Percentiles rank a stretch among this genome's conserved stretches.
Evolutionary conservation across 169 alveolate genomes (phyloP).

Genomic region (Cyclospora cayetanensis): DNA sequence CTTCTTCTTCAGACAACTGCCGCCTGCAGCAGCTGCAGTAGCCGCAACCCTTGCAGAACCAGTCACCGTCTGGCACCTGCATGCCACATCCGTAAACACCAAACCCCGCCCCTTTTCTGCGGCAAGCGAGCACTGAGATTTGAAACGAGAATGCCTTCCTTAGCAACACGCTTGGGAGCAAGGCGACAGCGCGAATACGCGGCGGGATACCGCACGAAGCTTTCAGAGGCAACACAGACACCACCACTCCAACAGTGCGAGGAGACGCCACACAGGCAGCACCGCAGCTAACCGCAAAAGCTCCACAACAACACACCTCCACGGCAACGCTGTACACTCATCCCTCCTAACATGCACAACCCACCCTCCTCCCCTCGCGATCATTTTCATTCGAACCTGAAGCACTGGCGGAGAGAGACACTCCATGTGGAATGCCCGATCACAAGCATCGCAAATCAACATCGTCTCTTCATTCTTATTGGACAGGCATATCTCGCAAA

Average conservation of each 20-base stretch:
- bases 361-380: background rate
- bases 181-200: too few species aligned
- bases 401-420: conserved; percentile 70
- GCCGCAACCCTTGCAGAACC: conserved; percentile 70
- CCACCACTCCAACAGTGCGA: background rate
- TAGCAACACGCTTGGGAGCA: too few species aligned
- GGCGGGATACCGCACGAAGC: background rate
- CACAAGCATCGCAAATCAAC: conserved; percentile 80
- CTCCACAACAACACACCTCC: background rate
- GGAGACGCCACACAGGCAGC: background rate
- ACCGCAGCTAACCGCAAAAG: background rate
- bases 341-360: background rate
- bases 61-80: conserved; percentile 68
- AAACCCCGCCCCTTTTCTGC: too few species aligned
- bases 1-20: conserved; percentile 28
- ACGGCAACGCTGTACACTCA: background rate
- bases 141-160: too few species aligned
- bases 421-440: conserved; percentile 79
- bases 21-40: conserved; percentile 57
- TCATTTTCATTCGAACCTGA: background rate
- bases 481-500: conserved; percentile 51
- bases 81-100: background rate
- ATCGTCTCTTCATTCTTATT: conserved; percentile 73
- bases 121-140: too few species aligned
- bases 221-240: too few species aligned